Conservation (phyloP, 139 green algal species). For the Chlamydomonas sp. region DNA sequence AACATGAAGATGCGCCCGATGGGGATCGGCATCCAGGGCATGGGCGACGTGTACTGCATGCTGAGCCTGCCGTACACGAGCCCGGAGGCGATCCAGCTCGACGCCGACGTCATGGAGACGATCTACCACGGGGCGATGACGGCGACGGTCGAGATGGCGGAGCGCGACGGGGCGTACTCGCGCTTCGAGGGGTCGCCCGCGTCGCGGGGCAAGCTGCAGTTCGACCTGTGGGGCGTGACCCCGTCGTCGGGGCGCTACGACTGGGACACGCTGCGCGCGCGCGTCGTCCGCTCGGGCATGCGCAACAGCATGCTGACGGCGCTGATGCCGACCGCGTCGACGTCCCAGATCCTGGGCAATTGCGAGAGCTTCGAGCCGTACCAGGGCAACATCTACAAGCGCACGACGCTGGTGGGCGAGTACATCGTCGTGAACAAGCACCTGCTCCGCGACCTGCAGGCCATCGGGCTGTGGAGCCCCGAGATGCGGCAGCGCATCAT, state of each 20-base stretch:
- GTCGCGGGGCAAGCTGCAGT: conserved; percentile 26
- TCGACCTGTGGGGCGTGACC: conserved; percentile 27
- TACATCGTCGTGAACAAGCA: conserved; percentile 32
- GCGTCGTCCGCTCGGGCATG: conserved; percentile 8
- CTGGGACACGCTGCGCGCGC: conserved; percentile 7
- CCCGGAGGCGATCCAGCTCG: conserved; percentile 10
- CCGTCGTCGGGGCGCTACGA: conserved; percentile 3
- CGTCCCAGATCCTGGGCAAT: conserved; percentile 34
- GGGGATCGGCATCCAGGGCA: conserved; percentile 30
- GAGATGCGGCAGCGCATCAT: conserved; percentile 18
- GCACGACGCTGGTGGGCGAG: conserved; percentile 18
- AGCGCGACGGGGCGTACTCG: conserved; percentile 20
- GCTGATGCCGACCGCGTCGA: conserved; percentile 34
- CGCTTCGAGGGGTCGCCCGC: conserved; percentile 20
- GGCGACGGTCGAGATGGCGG: conserved; percentile 13
- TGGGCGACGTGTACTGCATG: conserved; percentile 32
- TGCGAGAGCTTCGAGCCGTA: conserved; percentile 34
- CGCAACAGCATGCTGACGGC: conserved; percentile 29
- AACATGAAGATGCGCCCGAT: conserved; percentile 33
- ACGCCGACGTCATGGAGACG: conserved; percentile 29
- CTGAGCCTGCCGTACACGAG: conserved; percentile 27
- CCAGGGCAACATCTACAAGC: conserved; percentile 27
- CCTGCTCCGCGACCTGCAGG: conserved; percentile 20
- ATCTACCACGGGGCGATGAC: conserved; percentile 31
- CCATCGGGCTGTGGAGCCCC: conserved; percentile 12